Evolutionary conservation across 345 rosid species (phyloP).

Genomic region (Syzygium aromaticum): DNA sequence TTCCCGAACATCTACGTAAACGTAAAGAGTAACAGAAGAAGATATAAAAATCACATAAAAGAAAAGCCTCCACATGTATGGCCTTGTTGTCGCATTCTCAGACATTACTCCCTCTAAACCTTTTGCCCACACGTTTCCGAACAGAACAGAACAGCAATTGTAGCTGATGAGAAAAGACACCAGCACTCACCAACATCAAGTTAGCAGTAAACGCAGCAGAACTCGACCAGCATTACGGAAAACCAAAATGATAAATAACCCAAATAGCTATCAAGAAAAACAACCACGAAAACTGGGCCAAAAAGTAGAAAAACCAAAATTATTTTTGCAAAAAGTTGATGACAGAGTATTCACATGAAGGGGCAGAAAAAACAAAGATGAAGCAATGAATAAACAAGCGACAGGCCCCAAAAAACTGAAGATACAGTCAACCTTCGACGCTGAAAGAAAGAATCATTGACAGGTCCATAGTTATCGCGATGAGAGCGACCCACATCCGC

Average conservation of each 20-base stretch:
- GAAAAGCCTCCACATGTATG: not conserved
- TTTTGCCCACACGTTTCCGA: not conserved
- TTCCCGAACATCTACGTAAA: not conserved
- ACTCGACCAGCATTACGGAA: not conserved
- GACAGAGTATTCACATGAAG: not conserved
- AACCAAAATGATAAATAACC: not conserved
- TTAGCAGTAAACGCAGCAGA: not conserved
- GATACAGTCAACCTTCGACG: not conserved
- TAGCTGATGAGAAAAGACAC: not conserved
- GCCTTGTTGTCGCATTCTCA: not conserved
- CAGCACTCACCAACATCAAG: not conserved
- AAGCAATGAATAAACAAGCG: not conserved
- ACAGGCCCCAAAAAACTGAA: not conserved
- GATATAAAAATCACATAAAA: not conserved
- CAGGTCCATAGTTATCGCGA: not conserved
- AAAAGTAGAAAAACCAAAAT: not conserved
- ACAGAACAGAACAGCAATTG: not conserved
- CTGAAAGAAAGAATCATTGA: not conserved
- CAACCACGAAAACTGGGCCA: not conserved
- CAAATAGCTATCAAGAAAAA: not conserved
- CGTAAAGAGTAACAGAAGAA: not conserved
- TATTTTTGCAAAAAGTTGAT: not conserved
- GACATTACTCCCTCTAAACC: not conserved
- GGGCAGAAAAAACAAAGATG: not conserved
- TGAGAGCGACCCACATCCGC: not conserved